Base-by-base conservation (phyloP, 164 flowering plant species). In the Liriodendron chinense region DNA sequence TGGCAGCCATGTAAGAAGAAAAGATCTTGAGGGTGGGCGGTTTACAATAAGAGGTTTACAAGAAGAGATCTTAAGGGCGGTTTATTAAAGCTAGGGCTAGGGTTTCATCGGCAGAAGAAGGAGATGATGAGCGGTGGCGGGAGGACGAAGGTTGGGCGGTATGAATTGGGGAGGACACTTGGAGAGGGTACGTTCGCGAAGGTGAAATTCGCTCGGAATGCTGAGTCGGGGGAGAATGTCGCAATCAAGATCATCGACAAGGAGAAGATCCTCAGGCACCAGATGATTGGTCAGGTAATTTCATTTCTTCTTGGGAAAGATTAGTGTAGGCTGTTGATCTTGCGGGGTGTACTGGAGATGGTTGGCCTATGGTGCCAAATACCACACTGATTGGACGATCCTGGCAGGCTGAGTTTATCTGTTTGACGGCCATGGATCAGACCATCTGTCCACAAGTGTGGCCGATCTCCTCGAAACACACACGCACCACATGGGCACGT, bases 1-100 rank as follows among this genome's bases (percentile, higher is more conserved):
- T 84, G 86, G 86, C 86, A 84, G n/a, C 86, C 86, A 4, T 84
- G 86, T 74, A 84, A 84, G 34, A 83, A 81, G 86, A 83, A 83
- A 78, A 73, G 86, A 72, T 72, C 70, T 71, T 81, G 69, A 76
- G 34, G 68, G 22, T 12, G 8, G 12, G 47, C 26, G 28, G 13
- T 24, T 65, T 22, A 22, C n/a, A n/a, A n/a, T n/a, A n/a, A n/a
- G n/a, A n/a, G n/a, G 43, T 18, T 16, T 13, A 28, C 9, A 67
- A 16, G 47, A 26, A 28, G 69, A 6, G 20, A 67, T 67, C 14
- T 67, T 67, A 16, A 64, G 67, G 43, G 59, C 59, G 18, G 59
- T 12, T 53, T 53, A 12, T 53, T 53, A 16, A 16, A 53, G 1
- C 20, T 12, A 53, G 59, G 59, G 16, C 9, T 53, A 16, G 59